Percentiles rank a stretch among this genome's conserved stretches.
Conservation (phyloP, 2,329 filamentous ascomycete species). For the Drechslerella coelobrocha region DNA sequence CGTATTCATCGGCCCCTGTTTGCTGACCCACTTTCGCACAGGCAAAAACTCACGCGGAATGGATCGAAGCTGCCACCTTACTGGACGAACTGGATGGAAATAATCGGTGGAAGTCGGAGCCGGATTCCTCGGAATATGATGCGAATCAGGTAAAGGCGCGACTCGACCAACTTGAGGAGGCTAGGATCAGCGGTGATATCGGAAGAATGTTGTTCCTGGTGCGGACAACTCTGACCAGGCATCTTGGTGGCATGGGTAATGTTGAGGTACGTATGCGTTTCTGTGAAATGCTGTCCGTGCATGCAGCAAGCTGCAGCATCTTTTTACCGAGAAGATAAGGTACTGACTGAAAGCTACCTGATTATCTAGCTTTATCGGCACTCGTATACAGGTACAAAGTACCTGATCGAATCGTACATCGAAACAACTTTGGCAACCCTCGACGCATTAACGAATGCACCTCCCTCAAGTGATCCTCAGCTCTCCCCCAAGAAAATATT, state of each 20-base stretch:
- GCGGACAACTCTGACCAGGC: conserved; percentile 78
- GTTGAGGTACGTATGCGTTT: conserved; percentile 60
- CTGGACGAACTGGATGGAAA: conserved; percentile 82
- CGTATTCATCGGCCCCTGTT: conserved; percentile 32
- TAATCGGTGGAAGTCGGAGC: conserved; percentile 77
- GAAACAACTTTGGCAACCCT: conserved; percentile 78
- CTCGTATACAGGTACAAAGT: conserved; percentile 84
- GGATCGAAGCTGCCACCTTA: conserved; percentile 76
- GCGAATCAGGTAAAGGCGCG: conserved; percentile 71
- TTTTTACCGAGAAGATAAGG: conserved; percentile 3
- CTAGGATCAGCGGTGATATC: conserved; percentile 74
- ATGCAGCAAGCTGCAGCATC: background rate
- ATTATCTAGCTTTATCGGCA: conserved; percentile 72
- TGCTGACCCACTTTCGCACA: conserved; percentile 57
- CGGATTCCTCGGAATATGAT: conserved; percentile 74
- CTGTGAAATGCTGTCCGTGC: conserved; percentile 8
- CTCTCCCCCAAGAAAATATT: conserved; percentile 63
- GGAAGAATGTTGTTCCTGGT: conserved; percentile 79
- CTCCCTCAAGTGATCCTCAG: conserved; percentile 55
- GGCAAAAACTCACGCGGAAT: conserved; percentile 74
- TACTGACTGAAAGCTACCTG: conserved; percentile 3
- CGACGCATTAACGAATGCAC: conserved; percentile 70
- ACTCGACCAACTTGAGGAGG: conserved; percentile 76
- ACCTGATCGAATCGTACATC: conserved; percentile 85
- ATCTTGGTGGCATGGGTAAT: conserved; percentile 85